A percentile compares a stretch with the other conserved stretches of the same genome.
phyloP scores from a whole-genome alignment of 495 filamentous ascomycete species.

The Podospora appendiculata region DNA sequence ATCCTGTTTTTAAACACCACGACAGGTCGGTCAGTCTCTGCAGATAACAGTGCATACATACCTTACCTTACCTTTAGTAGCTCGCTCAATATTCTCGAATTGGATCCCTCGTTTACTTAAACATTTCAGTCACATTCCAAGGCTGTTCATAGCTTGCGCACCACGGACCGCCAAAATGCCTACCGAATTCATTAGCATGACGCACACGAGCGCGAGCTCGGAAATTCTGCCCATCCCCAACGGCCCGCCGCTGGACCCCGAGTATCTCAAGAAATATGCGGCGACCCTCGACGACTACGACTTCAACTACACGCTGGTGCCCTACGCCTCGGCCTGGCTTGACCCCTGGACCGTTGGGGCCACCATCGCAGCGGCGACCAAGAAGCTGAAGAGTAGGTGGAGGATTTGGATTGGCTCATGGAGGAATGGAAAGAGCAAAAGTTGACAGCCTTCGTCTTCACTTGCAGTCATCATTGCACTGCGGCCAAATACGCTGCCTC shows the following conservation, averaged over 20 bases:
- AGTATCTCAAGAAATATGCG: conserved; percentile 41
- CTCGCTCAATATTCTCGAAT: too few relatives aligned
- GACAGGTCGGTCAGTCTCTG: too few relatives aligned
- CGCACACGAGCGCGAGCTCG: conserved; percentile 42
- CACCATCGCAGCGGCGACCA: conserved; percentile 43
- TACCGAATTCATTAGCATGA: conserved; percentile 47
- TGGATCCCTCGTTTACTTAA: too few relatives aligned
- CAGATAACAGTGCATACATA: too few relatives aligned
- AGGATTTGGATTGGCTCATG: too few relatives aligned
- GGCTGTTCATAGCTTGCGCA: too few relatives aligned
- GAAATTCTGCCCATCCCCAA: conserved; percentile 42
- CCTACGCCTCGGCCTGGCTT: conserved; percentile 42
- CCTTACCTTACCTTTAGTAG: too few relatives aligned
- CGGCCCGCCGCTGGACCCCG: conserved; percentile 34
- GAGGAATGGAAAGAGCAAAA: too few relatives aligned
- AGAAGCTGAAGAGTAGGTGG: conserved; percentile 34
- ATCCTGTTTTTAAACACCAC: too few relatives aligned
- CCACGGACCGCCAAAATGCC: conserved; percentile 26
- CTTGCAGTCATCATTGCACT: conserved; percentile 41
- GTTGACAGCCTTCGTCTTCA: too few relatives aligned
- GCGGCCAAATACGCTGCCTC: conserved; percentile 48
- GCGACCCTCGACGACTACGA: conserved; percentile 43
- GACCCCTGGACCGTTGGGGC: conserved; percentile 46
- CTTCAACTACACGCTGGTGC: conserved; percentile 48
- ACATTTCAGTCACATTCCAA: too few relatives aligned